Base-by-base conservation (phyloP, 2,329 filamentous ascomycete species). In the Teratosphaeria gauchensis region DNA sequence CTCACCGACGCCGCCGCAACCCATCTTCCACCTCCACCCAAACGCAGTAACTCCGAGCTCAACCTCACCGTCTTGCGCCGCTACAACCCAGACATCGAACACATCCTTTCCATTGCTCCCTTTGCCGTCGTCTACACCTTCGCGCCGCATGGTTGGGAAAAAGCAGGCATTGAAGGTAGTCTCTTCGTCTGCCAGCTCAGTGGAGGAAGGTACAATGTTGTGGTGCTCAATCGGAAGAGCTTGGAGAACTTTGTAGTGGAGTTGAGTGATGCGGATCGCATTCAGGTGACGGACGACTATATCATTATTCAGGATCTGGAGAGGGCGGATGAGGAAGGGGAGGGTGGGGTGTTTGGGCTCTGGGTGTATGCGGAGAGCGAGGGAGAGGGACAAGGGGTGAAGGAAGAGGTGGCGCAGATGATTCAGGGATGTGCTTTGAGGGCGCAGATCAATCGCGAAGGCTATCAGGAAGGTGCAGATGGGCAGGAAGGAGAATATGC, bases 111-210 rank as follows among this genome's bases (percentile, higher is more conserved):
- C 62, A 87, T 94, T 65, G 90, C 90, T 5, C 87, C 89, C 33
- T 95, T 92, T 68, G 88, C 89, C 30, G 89, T 94, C 38, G 82
- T 96, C 64, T 97, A 96, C 78, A 83, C 82, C 54, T 94, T 95
- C 76, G 83, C 81, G 62, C 79, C 83, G 53, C 77, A 82, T 56
- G 76, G 79, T 60, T 97, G 94, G 94, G 88, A 94, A 71, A 95
- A 95, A 77, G 83, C 83, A 53, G 88, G 86, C 58, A 82, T 92
- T 11, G 92, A 96, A 74, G 94, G 94, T 46, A 89, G 90, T 12
- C 78, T 97, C 63, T 99, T 97, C 72, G 83, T 97, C 56, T 95
- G 89, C 77, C 82, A 88, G 63, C 75, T 85, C 16, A 67, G 65
- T 3, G 60, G 83, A 57, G 60, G 63, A 9, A 72, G 76, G 28